phyloP scores from a whole-genome alignment of 805 yeast genomes.

The Aciculoconidium aculeatum region DNA sequence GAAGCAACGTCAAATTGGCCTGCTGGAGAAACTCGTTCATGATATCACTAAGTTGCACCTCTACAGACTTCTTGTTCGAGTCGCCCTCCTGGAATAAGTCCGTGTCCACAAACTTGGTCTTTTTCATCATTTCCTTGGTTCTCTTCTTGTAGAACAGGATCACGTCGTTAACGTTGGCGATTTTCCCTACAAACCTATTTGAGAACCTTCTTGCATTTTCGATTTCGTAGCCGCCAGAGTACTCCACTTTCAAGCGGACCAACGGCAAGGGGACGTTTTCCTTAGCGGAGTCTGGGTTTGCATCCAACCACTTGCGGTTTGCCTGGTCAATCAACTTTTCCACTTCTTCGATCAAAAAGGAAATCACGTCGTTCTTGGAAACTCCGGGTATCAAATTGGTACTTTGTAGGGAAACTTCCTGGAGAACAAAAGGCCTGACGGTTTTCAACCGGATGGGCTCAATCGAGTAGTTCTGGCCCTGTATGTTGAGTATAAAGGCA shows the following conservation, averaged over 20 bases:
- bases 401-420: slow-evolving; percentile 47
- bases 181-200: slow-evolving; percentile 81
- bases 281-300: slow-evolving; percentile 21
- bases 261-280: slow-evolving; percentile 65
- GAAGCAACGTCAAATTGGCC: slow-evolving; percentile 61
- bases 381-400: slow-evolving; percentile 57
- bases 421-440: slow-evolving; percentile 78
- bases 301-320: slow-evolving; percentile 38
- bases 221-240: slow-evolving; percentile 84
- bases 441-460: slow-evolving; percentile 62
- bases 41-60: slow-evolving; percentile 52
- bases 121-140: slow-evolving; percentile 14
- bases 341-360: slow-evolving; percentile 56
- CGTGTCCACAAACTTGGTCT: slow-evolving; percentile 11
- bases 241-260: slow-evolving; percentile 78
- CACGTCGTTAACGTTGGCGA: slow-evolving; percentile 88
- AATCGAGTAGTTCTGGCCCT: slow-evolving; percentile 48
- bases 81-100: slow-evolving; percentile 8
- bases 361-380: slow-evolving; percentile 53
- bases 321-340: slow-evolving; percentile 64
- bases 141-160: slow-evolving; percentile 59
- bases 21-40: slow-evolving; percentile 59
- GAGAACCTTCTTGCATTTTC: slow-evolving; percentile 89
- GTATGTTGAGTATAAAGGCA: slow-evolving; percentile 64
- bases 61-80: slow-evolving; percentile 16